A percentile compares a stretch with the other conserved stretches of the same genome.
Conservation (phyloP, 371 early-diverging fungal species). For the Neoconidiobolus thromboides region DNA sequence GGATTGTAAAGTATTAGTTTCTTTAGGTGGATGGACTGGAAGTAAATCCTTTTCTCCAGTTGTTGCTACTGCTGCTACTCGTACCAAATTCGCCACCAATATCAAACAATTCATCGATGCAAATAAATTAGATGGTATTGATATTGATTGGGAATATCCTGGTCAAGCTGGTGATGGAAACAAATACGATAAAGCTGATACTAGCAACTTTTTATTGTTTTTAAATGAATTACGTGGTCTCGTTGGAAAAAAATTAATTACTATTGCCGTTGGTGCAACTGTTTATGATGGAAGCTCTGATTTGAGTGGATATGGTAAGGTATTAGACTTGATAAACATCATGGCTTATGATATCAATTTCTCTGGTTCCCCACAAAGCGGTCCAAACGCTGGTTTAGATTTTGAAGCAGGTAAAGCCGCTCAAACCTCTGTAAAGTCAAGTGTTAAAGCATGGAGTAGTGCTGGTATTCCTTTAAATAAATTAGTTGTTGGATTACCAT, state of each 20-base stretch:
- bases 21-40: slow-evolving; percentile 61
- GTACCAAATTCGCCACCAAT: slow-evolving; percentile 22
- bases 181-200: slow-evolving; percentile 25
- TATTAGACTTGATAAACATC: slow-evolving; percentile 35
- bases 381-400: slow-evolving; percentile 42
- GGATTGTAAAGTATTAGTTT: slow-evolving; percentile 24
- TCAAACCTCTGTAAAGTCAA: slow-evolving; percentile 10
- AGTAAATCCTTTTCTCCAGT: slow-evolving; percentile 37
- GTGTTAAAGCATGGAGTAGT: slow-evolving; percentile 22
- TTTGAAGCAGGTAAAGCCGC: slow-evolving; percentile 17
- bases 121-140: slow-evolving; percentile 19
- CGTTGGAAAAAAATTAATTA: slow-evolving; percentile 32
- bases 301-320: slow-evolving; percentile 28
- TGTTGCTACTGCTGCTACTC: slow-evolving; percentile 16
- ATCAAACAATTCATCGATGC: slow-evolving; percentile 6
- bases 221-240: slow-evolving; percentile 40
- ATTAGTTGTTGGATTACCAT: slow-evolving; percentile 34
- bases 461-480: slow-evolving; percentile 37
- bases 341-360: slow-evolving; percentile 38
- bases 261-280: slow-evolving; percentile 45
- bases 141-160: slow-evolving; percentile 60
- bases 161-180: slow-evolving; percentile 52
- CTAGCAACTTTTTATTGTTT: slow-evolving; percentile 33
- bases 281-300: slow-evolving; percentile 35
- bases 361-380: slow-evolving; percentile 28